Evolutionary conservation across 139 green algal genomes (phyloP).

Genomic region (Bryopsis sp.): DNA sequence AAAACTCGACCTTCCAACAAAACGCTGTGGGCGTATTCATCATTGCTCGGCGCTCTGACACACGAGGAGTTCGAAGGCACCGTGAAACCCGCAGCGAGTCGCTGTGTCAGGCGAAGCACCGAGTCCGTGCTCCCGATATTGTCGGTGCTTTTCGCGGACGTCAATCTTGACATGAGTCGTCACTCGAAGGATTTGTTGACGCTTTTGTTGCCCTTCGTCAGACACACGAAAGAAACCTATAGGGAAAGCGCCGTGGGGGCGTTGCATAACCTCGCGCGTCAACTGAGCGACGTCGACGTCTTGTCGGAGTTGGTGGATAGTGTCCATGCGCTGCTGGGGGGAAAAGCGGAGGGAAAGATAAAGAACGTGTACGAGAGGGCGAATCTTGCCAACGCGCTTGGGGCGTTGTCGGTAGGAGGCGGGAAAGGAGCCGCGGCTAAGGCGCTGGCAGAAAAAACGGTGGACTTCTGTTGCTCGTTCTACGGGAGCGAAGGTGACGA

Average conservation of each 20-base stretch:
- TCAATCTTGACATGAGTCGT: conserved; percentile 37
- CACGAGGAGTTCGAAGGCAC: conserved; percentile 35
- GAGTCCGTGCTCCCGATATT: conserved; percentile 47
- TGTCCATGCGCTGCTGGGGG: conserved; percentile 39
- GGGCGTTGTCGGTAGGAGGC: conserved; percentile 25
- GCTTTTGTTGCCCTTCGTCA: conserved; percentile 49
- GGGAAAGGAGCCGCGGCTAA: neutral
- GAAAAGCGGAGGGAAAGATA: conserved; percentile 54
- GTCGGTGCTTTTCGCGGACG: conserved; percentile 24
- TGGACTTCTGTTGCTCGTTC: neutral
- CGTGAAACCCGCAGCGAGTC: conserved; percentile 46
- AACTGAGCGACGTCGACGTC: conserved; percentile 24
- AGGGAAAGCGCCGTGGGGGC: conserved; percentile 29
- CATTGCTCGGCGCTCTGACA: conserved; percentile 34
- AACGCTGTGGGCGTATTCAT: conserved; percentile 28
- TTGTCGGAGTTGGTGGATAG: conserved; percentile 25
- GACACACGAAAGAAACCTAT: conserved; percentile 45
- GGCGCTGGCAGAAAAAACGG: neutral
- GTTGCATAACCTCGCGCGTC: conserved; percentile 32
- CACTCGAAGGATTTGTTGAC: conserved; percentile 38
- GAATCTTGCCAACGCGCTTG: conserved; percentile 36
- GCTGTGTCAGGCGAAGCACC: conserved; percentile 56
- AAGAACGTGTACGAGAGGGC: conserved; percentile 48
- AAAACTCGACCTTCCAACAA: conserved; percentile 20
- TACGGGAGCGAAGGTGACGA: conserved; percentile 1